Evolutionary conservation across 2,329 filamentous ascomycete genomes (phyloP).

Genomic region (Lachnellula cervina): DNA sequence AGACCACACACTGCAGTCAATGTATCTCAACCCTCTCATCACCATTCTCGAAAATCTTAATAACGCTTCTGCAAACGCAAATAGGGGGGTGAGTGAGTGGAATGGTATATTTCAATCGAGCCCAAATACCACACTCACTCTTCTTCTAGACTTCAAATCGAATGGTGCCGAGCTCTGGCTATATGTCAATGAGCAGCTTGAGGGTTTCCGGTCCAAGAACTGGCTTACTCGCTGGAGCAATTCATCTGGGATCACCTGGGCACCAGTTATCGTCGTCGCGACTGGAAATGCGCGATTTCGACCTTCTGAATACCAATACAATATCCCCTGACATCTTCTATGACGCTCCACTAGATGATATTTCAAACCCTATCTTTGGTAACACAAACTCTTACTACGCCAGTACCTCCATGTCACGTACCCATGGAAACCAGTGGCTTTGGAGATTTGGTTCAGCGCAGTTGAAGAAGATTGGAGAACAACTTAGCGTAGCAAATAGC

Average conservation of each 20-base stretch:
- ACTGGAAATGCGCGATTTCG: conserved; percentile 58
- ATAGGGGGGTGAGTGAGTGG: conserved; percentile 28
- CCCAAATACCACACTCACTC: conserved; percentile 48
- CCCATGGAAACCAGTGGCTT: conserved; percentile 36
- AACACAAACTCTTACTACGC: conserved; percentile 59
- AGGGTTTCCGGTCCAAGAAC: conserved; percentile 49
- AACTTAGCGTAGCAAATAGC: conserved; percentile 41
- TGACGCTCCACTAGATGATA: conserved; percentile 52
- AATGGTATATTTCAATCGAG: conserved; percentile 50
- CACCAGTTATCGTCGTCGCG: conserved; percentile 60
- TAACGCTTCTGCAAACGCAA: conserved; percentile 38
- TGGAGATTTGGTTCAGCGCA: conserved; percentile 42
- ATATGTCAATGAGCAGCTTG: conserved; percentile 48
- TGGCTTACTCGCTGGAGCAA: conserved; percentile 46
- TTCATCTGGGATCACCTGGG: conserved; percentile 44
- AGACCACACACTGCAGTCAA: conserved; percentile 53
- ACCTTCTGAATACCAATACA: conserved; percentile 43
- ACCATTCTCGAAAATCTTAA: conserved; percentile 51
- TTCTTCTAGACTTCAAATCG: conserved; percentile 66
- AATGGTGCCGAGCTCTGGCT: conserved; percentile 44
- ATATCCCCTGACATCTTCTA: conserved; percentile 57
- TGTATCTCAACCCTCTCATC: conserved; percentile 60
- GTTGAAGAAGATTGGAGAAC: conserved; percentile 35
- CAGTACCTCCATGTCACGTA: conserved; percentile 47
- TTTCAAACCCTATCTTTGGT: conserved; percentile 36